Evolutionary conservation across 805 yeast species (phyloP).

Genomic region (Dipodascus albidus): DNA sequence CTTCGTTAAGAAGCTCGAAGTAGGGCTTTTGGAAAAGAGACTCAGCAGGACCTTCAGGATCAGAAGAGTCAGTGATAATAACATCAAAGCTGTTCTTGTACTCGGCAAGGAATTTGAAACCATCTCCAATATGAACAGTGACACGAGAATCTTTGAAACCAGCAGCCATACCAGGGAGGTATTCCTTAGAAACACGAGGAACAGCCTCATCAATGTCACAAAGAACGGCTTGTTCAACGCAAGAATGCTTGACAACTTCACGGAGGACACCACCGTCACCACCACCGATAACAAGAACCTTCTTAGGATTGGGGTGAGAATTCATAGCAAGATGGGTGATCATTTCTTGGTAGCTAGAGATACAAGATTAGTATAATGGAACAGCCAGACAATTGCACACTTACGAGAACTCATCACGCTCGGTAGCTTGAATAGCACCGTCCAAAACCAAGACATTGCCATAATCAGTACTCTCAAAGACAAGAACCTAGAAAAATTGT

Average conservation of each 20-base stretch:
- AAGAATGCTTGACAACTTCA: slow-evolving; percentile 68
- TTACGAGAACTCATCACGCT: slow-evolving; percentile 75
- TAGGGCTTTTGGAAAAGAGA: slow-evolving; percentile 72
- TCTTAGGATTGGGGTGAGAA: slow-evolving; percentile 63
- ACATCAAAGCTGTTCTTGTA: slow-evolving; percentile 53
- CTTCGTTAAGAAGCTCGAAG: slow-evolving; percentile 53
- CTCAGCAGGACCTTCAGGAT: slow-evolving; percentile 94
- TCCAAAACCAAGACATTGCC: slow-evolving; percentile 86
- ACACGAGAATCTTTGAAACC: slow-evolving; percentile 56
- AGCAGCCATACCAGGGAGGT: slow-evolving; percentile 65
- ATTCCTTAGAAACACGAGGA: slow-evolving; percentile 57
- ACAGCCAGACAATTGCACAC: too few species aligned
- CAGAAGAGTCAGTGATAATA: slow-evolving; percentile 84
- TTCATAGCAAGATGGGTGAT: slow-evolving; percentile 74
- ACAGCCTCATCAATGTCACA: slow-evolving; percentile 89
- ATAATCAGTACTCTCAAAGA: slow-evolving; percentile 61
- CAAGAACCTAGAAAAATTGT: slow-evolving; percentile 27
- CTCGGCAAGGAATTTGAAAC: slow-evolving; percentile 58
- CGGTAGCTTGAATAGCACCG: slow-evolving; percentile 86
- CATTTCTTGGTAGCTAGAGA: slow-evolving; percentile 67
- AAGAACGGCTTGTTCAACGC: slow-evolving; percentile 51
- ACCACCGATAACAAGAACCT: slow-evolving; percentile 83
- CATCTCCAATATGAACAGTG: slow-evolving; percentile 62
- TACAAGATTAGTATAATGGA: too few species aligned
- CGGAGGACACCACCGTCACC: slow-evolving; percentile 94